These are phyloP conservation scores for Vigna unguiculata DNA, from an alignment of 306 rosid genomes.

Conservation along the genomic window DNA sequence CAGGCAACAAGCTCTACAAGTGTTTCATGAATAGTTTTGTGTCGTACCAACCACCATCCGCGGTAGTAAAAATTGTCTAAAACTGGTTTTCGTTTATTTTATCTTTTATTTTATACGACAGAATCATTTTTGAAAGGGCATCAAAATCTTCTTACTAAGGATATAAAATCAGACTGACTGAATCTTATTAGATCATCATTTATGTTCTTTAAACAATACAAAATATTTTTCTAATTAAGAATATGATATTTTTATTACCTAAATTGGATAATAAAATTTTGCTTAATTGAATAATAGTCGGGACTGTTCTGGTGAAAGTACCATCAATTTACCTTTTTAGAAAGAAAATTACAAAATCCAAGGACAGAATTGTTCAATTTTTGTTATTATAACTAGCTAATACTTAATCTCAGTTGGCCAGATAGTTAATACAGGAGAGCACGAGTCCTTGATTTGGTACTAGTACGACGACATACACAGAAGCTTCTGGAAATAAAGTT, in stretches of 20 bases:
- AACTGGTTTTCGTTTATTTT: background rate
- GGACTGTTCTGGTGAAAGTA: background rate
- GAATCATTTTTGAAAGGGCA: background rate
- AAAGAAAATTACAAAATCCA: background rate
- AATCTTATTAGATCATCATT: too few relatives aligned
- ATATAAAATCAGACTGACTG: too few relatives aligned
- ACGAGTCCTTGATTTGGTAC: background rate
- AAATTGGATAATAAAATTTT: background rate
- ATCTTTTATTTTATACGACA: too few relatives aligned
- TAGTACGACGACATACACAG: constrained; percentile 15
- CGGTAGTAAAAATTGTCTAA: background rate
- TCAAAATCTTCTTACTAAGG: background rate
- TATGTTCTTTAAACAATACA: too few relatives aligned
- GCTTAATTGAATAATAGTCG: background rate
- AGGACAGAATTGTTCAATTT: background rate
- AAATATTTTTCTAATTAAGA: too few relatives aligned
- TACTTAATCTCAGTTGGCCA: background rate
- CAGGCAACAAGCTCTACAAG: constrained; percentile 41
- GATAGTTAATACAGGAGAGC: background rate
- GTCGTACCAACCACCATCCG: constrained; percentile 34
- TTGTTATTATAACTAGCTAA: background rate
- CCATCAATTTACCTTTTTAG: background rate
- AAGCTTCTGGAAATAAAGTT: constrained; percentile 40
- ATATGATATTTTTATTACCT: too few relatives aligned
- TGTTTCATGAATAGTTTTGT: constrained; percentile 41